Percentiles rank a stretch among this genome's conserved stretches.
phyloP scores from a whole-genome alignment of 2,329 filamentous ascomycete genomes.

The Trichoderma koningiopsis region DNA sequence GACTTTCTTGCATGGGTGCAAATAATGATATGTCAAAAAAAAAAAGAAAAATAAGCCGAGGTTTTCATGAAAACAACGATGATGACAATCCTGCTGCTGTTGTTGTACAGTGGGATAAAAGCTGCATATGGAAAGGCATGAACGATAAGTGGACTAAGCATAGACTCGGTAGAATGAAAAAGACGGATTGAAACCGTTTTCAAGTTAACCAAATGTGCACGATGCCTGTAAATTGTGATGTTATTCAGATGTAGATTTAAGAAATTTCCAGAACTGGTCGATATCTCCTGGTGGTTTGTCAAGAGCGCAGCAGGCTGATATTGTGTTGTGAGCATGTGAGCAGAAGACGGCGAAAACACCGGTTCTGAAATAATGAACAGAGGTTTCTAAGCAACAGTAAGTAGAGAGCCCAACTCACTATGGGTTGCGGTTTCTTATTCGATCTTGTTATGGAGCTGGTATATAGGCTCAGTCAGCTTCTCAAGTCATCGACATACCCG shows the following conservation, averaged over 20 bases:
- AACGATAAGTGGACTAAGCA: conserved; percentile 38
- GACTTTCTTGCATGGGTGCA: conserved; percentile 32
- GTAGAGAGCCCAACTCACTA: neutral
- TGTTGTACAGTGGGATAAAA: conserved; percentile 27
- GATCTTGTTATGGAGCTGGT: no score
- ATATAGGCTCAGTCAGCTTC: no score
- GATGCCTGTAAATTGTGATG: neutral
- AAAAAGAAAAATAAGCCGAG: conserved; percentile 14
- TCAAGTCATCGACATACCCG: no score
- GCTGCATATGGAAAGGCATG: conserved; percentile 27
- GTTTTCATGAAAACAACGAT: conserved; percentile 32
- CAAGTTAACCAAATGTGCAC: neutral
- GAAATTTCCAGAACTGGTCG: neutral
- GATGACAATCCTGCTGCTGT: conserved; percentile 31
- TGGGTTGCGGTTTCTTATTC: neutral
- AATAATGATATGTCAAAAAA: conserved; percentile 26
- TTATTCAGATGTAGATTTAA: neutral
- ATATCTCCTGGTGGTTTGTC: neutral
- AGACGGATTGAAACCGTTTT: conserved; percentile 34
- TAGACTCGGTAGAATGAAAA: conserved; percentile 45
- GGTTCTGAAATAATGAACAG: neutral
- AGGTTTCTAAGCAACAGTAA: neutral
- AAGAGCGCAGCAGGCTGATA: neutral
- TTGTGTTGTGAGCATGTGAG: neutral
- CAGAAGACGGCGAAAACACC: neutral